Percentiles rank a stretch among this genome's conserved stretches.
Evolutionary conservation across 495 filamentous ascomycete genomes (phyloP).

Genomic region (Hypoxylon cercidicola): DNA sequence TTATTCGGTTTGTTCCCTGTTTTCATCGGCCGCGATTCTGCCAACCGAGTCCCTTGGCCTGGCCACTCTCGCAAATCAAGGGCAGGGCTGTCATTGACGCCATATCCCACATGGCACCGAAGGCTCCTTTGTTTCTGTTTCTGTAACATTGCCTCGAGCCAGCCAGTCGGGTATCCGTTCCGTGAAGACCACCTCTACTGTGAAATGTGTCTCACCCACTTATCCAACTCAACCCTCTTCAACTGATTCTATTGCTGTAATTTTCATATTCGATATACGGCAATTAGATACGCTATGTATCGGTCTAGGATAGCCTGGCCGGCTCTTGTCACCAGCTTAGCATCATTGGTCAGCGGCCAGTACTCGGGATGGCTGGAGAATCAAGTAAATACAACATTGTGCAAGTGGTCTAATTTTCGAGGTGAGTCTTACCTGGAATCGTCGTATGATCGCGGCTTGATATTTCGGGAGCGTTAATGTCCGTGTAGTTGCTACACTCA

Average conservation of each 20-base stretch:
- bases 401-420: constrained; percentile 65
- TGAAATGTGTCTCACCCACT: constrained; percentile 34
- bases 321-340: constrained; percentile 36
- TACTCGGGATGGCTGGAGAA: constrained; percentile 49
- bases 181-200: constrained; percentile 9
- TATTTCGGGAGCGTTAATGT: constrained; percentile 34
- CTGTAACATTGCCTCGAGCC: constrained; percentile 15
- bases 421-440: constrained; percentile 49
- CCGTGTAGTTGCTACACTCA: constrained; percentile 66
- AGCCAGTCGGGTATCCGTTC: constrained; percentile 4
- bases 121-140: constrained; percentile 20
- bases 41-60: constrained; percentile 6
- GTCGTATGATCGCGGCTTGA: not conserved
- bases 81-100: constrained; percentile 16
- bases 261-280: constrained; percentile 20
- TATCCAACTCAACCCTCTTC: constrained; percentile 13
- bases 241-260: constrained; percentile 20
- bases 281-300: constrained; percentile 38
- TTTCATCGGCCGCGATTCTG: constrained; percentile 13
- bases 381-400: constrained; percentile 66
- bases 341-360: constrained; percentile 45
- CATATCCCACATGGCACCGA: constrained; percentile 14
- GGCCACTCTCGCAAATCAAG: constrained; percentile 16
- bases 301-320: constrained; percentile 35
- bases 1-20: constrained; percentile 23